A percentile compares a stretch with the other conserved stretches of the same genome.
These are phyloP conservation scores for Mayamaea pseudoterrestris DNA, from an alignment of 108 stramenopile species.

Conservation along the genomic window DNA sequence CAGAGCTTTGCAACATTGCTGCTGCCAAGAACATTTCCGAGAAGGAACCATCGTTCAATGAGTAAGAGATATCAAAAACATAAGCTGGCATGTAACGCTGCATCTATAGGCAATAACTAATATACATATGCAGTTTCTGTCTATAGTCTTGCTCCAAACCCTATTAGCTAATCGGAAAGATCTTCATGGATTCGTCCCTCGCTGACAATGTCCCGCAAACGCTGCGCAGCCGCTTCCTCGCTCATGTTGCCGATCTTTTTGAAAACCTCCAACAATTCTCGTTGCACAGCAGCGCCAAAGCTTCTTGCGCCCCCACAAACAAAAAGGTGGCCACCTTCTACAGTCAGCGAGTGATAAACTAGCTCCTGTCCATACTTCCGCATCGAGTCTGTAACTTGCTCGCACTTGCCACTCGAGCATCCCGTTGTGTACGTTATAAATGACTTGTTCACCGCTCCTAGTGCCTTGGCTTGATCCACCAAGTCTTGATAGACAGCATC, in stretches of 20 bases:
- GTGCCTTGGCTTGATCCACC: slow-evolving; percentile 18
- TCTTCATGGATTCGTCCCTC: slow-evolving; percentile 40
- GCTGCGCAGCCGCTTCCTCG: slow-evolving; percentile 35
- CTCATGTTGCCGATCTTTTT: slow-evolving; percentile 30
- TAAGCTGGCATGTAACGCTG: no score
- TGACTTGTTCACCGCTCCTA: slow-evolving; percentile 21
- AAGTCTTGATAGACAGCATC: slow-evolving; percentile 43
- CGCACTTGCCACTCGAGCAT: slow-evolving; percentile 4
- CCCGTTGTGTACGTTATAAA: slow-evolving; percentile 29
- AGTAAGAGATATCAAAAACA: slow-evolving; percentile 33
- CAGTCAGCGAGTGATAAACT: slow-evolving; percentile 18
- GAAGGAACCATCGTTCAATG: slow-evolving; percentile 47
- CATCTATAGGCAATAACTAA: no score
- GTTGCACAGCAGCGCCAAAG: slow-evolving; percentile 51
- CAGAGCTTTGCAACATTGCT: slow-evolving; percentile 68
- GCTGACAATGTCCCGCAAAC: slow-evolving; percentile 27
- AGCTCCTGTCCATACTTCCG: slow-evolving; percentile 10
- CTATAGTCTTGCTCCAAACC: no score
- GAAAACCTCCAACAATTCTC: slow-evolving; percentile 30
- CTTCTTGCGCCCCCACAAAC: slow-evolving; percentile 54
- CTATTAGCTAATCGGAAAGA: slow-evolving; percentile 45
- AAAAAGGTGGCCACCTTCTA: slow-evolving; percentile 38
- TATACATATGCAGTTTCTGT: no score
- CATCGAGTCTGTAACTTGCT: slow-evolving; percentile 29
- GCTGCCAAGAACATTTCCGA: slow-evolving; percentile 62